Percentiles rank a stretch among this genome's conserved stretches.
These are phyloP conservation scores for Hyphopichia burtonii DNA, from an alignment of 1,139 yeast species.

Conservation along the genomic window DNA sequence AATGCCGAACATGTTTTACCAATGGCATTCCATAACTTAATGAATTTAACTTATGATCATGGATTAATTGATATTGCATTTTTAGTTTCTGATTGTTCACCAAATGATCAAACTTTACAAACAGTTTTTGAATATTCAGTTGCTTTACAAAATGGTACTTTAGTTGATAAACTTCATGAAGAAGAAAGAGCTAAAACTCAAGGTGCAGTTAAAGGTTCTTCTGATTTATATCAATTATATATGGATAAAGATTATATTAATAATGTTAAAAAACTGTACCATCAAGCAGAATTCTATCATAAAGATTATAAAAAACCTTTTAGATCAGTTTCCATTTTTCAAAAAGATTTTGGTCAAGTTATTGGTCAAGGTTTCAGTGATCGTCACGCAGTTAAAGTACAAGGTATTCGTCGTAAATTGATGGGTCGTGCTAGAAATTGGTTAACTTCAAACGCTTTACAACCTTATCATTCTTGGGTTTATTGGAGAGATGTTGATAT, in stretches of 20 bases:
- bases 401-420: constrained; percentile 80
- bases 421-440: constrained; percentile 93
- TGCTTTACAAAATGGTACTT: constrained; percentile 69
- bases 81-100: constrained; percentile 80
- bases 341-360: constrained; percentile 81
- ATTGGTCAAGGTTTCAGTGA: constrained; percentile 89
- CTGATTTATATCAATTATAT: constrained; percentile 62
- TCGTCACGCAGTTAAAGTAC: constrained; percentile 85
- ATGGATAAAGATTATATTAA: constrained; percentile 68
- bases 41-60: constrained; percentile 86
- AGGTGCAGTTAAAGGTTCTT: constrained; percentile 45
- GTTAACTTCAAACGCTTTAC: constrained; percentile 72
- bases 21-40: constrained; percentile 78
- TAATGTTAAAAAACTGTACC: constrained; percentile 55
- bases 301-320: constrained; percentile 67
- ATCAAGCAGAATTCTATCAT: constrained; percentile 57
- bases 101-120: constrained; percentile 70
- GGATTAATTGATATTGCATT: constrained; percentile 79
- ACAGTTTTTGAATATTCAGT: constrained; percentile 63
- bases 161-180: constrained; percentile 47
- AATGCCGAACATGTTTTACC: constrained; percentile 82
- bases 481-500: constrained; percentile 94
- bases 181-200: constrained; percentile 26
- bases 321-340: constrained; percentile 71
- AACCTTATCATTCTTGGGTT: constrained; percentile 90